A percentile compares a stretch with the other conserved stretches of the same genome.
phyloP scores from a whole-genome alignment of 2,329 filamentous ascomycete genomes.

The Sporothrix curviconia region DNA sequence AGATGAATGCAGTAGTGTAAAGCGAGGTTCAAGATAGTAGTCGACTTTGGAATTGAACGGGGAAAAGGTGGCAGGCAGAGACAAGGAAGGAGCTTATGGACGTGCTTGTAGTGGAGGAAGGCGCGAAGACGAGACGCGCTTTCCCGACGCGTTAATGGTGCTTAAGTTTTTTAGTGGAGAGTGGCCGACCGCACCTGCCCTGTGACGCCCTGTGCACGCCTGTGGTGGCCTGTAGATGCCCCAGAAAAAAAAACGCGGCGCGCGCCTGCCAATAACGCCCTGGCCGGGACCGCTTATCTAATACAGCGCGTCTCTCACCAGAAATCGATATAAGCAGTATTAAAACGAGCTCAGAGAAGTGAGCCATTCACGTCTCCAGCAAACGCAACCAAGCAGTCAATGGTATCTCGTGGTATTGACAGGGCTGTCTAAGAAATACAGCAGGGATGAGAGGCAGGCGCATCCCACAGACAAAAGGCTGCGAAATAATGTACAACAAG shows the following conservation, averaged over 20 bases:
- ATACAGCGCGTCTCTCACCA: background rate
- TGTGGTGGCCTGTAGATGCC: too few relatives aligned
- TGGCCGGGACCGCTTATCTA: background rate
- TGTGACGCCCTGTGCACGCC: too few relatives aligned
- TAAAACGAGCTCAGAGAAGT: too few relatives aligned
- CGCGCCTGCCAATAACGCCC: background rate
- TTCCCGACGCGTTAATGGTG: conserved; percentile 10
- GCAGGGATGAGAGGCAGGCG: background rate
- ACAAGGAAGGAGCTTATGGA: too few relatives aligned
- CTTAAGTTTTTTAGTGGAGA: conserved; percentile 9
- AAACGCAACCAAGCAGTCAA: background rate
- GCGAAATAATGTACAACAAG: conserved; percentile 7
- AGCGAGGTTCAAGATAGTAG: background rate
- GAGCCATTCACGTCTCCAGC: background rate
- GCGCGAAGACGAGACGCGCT: conserved; percentile 13
- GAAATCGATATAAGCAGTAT: background rate
- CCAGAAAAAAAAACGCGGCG: conserved; percentile 13
- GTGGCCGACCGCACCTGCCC: conserved; percentile 3
- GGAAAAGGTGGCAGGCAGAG: too few relatives aligned
- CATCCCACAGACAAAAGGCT: background rate
- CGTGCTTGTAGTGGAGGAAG: background rate
- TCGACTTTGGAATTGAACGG: background rate
- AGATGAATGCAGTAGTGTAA: background rate
- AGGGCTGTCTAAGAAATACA: background rate
- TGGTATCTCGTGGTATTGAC: conserved; percentile 8